Evolutionary conservation across 768 basidiomycete species (phyloP), one percentile per base, ranked within the genome.

Genomic region (Mycena sanguinolenta): DNA sequence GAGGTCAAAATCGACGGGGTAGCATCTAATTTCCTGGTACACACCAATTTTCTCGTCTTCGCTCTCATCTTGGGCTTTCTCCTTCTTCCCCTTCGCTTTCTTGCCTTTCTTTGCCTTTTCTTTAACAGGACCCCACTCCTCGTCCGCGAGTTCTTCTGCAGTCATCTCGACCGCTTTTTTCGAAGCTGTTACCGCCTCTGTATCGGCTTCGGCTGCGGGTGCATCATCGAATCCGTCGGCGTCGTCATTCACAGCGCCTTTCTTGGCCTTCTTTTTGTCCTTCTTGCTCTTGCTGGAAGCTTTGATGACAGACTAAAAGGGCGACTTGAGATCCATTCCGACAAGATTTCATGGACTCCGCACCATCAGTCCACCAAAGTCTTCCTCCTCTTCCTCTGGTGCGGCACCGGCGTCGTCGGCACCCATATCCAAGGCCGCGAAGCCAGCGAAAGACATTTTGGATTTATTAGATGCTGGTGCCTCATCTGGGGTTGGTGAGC

Each of bases 321-420:
- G 28, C 57, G 59, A 54, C 55, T 63, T 68, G 49, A 66, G 44
- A 72, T 39, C 17, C 28, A 72, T 39, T 55, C 53, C 58, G 58
- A 19, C 32, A 17, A 63, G 63, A 71, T 67, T 63, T 53, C 55
- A 68, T 64, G 57, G 46, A 63, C 70, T 32, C 76, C 87, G 53
- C 75, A 92, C 93, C 93, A 94, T 93, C 46, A 94, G 82, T 50
- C 92, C 92, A 49, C 93, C 92, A 70, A 88, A 92, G 72, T 91
- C 90, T 68, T 88, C 88, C 38, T 90, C 90, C 64, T 89, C 90
- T 4, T 80, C 32, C 32, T 34, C 85, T 4, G 80, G 83, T 17
- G 78, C 83, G 32, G 77, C 80, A 46, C 78, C 79, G 10, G 32
- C 32, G 50, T 86, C 87, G 58, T 86, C 82, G 25, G 79, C 68